Conservation (phyloP, 192 early-diverging fungal genomes). For the Backusella australiensis region DNA sequence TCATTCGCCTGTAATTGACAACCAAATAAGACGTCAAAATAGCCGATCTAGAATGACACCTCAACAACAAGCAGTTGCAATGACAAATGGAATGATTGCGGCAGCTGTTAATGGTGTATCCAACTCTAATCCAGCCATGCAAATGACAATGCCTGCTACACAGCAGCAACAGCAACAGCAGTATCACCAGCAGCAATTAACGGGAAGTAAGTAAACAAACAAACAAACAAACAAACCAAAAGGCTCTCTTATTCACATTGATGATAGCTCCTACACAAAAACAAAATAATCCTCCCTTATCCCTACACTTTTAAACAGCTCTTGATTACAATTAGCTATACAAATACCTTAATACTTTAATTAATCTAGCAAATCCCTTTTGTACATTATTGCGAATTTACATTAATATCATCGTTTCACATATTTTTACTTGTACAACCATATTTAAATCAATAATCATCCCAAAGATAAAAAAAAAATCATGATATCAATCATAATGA, state of each 20-base stretch:
- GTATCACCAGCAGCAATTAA: conserved; percentile 9
- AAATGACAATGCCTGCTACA: conserved; percentile 4
- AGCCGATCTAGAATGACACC: conserved; percentile 26
- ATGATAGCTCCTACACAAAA: not conserved
- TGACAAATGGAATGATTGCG: conserved; percentile 33
- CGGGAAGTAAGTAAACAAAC: not conserved
- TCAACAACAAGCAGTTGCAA: conserved; percentile 32
- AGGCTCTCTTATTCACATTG: not conserved
- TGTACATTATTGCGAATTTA: conserved; percentile 7
- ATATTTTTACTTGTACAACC: not conserved
- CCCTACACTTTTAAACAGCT: conserved; percentile 4
- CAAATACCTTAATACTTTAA: not conserved
- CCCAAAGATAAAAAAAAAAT: not conserved
- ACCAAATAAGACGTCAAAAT: conserved; percentile 28
- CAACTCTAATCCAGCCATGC: conserved; percentile 10
- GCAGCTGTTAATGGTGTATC: conserved; percentile 29
- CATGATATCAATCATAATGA: not conserved
- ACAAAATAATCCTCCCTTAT: conserved; percentile 12
- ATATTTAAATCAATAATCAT: not conserved
- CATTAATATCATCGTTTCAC: not conserved
- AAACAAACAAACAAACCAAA: not conserved
- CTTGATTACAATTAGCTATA: not conserved
- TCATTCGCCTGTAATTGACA: not conserved
- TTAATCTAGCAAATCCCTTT: not conserved
- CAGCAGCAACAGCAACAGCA: conserved; percentile 23